A percentile compares a stretch with the other conserved stretches of the same genome.
Evolutionary conservation across 148 eudicot species (phyloP).

Genomic region (Fagopyrum tataricum): DNA sequence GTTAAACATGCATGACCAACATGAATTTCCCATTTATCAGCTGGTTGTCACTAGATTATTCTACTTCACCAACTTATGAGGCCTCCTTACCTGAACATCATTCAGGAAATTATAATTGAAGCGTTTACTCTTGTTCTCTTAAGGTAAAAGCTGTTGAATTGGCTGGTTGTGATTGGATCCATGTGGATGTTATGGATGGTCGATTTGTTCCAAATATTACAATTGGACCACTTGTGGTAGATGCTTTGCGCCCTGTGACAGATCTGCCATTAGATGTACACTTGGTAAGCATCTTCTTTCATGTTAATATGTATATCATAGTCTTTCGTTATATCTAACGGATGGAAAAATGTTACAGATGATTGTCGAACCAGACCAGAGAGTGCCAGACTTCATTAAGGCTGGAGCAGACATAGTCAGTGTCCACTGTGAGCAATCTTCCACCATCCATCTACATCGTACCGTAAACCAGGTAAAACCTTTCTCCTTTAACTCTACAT

Average conservation of each 20-base stretch:
- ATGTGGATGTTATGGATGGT: slow-evolving; percentile 99
- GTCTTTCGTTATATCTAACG: not conserved
- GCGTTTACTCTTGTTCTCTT: slow-evolving; percentile 16
- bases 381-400: slow-evolving; percentile 91
- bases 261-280: slow-evolving; percentile 98
- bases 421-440: slow-evolving; percentile 91
- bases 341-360: slow-evolving; percentile 41
- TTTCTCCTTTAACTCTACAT: not conserved
- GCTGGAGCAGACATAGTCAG: slow-evolving; percentile 99
- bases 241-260: slow-evolving; percentile 94
- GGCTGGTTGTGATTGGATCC: slow-evolving; percentile 99
- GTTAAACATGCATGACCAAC: not conserved
- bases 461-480: slow-evolving; percentile 56
- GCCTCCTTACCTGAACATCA: not conserved
- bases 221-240: slow-evolving; percentile 91
- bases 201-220: slow-evolving; percentile 98
- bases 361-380: slow-evolving; percentile 97
- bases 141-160: slow-evolving; percentile 95
- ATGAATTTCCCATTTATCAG: not conserved
- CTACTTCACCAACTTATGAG: not conserved
- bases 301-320: not conserved
- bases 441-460: slow-evolving; percentile 98
- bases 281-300: slow-evolving; percentile 43
- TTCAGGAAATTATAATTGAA: slow-evolving; percentile 4
- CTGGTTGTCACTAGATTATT: not conserved